A percentile compares a stretch with the other conserved stretches of the same genome.
phyloP scores from a whole-genome alignment of 495 filamentous ascomycete genomes.

The Penicillium odoratum region DNA sequence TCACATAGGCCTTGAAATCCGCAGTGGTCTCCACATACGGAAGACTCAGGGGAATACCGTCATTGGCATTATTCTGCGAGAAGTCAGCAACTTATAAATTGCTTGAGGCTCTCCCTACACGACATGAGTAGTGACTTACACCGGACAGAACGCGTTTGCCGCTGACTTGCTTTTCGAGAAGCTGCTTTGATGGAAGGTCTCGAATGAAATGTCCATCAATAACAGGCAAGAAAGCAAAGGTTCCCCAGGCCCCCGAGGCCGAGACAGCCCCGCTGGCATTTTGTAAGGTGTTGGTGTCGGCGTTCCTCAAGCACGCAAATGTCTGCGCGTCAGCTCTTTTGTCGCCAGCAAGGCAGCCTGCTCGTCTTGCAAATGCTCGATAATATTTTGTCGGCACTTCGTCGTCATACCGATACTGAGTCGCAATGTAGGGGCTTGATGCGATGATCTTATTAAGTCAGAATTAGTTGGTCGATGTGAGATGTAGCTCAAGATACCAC shows the following conservation, averaged over 20 bases:
- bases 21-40: slow-evolving; percentile 49
- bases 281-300: slow-evolving; percentile 53
- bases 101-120: too few relatives aligned
- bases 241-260: slow-evolving; percentile 41
- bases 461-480: neutral
- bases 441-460: too few relatives aligned
- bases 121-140: slow-evolving; percentile 25
- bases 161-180: slow-evolving; percentile 51
- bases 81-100: neutral
- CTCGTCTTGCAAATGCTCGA: too few relatives aligned
- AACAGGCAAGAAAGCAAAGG: slow-evolving; percentile 64
- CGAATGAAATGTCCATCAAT: slow-evolving; percentile 59
- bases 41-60: slow-evolving; percentile 53
- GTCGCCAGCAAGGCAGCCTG: slow-evolving; percentile 44
- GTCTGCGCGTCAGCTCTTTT: slow-evolving; percentile 22
- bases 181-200: slow-evolving; percentile 52
- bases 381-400: too few relatives aligned
- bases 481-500: neutral
- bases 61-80: slow-evolving; percentile 50
- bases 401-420: too few relatives aligned
- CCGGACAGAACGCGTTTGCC: slow-evolving; percentile 53
- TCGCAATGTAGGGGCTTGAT: too few relatives aligned
- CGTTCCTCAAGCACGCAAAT: slow-evolving; percentile 55
- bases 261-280: slow-evolving; percentile 55
- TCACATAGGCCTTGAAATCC: slow-evolving; percentile 46